Evolutionary conservation across 768 basidiomycete genomes (phyloP).

Genomic region (Suillus luteus): DNA sequence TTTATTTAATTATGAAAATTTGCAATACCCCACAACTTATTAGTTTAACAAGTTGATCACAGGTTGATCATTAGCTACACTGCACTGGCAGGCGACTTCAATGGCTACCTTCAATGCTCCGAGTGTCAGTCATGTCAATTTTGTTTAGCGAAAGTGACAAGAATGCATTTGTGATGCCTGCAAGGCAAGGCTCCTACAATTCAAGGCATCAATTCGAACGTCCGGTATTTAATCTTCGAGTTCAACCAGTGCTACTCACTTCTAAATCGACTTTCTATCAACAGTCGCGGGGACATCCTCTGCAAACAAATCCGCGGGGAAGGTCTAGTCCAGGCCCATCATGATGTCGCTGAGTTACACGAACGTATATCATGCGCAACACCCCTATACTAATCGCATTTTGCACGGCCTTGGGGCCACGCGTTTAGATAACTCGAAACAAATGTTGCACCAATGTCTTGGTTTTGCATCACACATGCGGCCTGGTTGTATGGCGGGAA

Average conservation of each 20-base stretch:
- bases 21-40: background rate
- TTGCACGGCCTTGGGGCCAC: background rate
- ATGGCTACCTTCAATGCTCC: background rate
- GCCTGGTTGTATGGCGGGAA: background rate
- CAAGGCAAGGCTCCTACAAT: background rate
- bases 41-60: background rate
- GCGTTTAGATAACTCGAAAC: background rate
- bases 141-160: background rate
- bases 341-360: background rate
- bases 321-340: background rate
- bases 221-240: background rate
- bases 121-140: background rate
- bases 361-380: background rate
- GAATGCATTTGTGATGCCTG: background rate
- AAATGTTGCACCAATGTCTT: background rate
- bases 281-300: background rate
- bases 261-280: background rate
- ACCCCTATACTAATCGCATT: conserved; percentile 1
- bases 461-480: background rate
- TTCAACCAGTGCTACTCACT: background rate
- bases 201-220: background rate
- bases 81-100: background rate
- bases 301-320: conserved; percentile 3
- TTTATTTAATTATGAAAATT: conserved; percentile 5
- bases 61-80: background rate